Conservation (phyloP, 176 grass and related monocot genomes). For the Chloris gayana region DNA sequence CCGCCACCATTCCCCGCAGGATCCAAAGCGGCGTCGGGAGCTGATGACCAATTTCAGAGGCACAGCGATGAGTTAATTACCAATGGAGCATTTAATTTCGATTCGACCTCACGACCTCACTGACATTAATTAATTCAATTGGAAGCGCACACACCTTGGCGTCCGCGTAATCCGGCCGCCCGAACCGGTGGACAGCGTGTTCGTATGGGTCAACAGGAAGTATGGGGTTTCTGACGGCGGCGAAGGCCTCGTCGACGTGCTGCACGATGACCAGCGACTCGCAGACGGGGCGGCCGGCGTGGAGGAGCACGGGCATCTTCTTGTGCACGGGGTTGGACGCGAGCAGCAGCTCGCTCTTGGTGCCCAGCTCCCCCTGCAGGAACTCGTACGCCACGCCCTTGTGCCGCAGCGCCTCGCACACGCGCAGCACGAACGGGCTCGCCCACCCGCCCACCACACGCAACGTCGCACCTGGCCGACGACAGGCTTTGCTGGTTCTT, state of each 20-base stretch:
- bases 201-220: background rate
- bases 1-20: conserved; percentile 5
- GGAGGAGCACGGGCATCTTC: conserved; percentile 71
- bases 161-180: conserved; percentile 32
- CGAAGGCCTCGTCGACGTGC: conserved; percentile 63
- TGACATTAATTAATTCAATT: too few relatives aligned
- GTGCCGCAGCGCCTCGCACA: conserved; percentile 26
- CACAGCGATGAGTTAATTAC: too few relatives aligned
- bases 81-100: background rate
- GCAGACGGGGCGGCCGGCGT: conserved; percentile 38
- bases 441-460: conserved; percentile 29
- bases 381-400: conserved; percentile 49
- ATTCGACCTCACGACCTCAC: too few relatives aligned
- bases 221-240: background rate
- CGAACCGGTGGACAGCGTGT: conserved; percentile 28
- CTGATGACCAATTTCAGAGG: background rate
- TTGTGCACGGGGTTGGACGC: conserved; percentile 71
- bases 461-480: too few relatives aligned
- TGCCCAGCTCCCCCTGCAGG: conserved; percentile 27
- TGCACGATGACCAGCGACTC: conserved; percentile 62
- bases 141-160: conserved; percentile 5
- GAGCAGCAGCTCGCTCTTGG: conserved; percentile 69
- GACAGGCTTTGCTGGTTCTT: too few relatives aligned
- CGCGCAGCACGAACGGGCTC: conserved; percentile 36
- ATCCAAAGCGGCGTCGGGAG: conserved; percentile 23